Base-by-base conservation (phyloP, 2,329 filamentous ascomycete genomes). In the Aspergillus chevalieri region DNA sequence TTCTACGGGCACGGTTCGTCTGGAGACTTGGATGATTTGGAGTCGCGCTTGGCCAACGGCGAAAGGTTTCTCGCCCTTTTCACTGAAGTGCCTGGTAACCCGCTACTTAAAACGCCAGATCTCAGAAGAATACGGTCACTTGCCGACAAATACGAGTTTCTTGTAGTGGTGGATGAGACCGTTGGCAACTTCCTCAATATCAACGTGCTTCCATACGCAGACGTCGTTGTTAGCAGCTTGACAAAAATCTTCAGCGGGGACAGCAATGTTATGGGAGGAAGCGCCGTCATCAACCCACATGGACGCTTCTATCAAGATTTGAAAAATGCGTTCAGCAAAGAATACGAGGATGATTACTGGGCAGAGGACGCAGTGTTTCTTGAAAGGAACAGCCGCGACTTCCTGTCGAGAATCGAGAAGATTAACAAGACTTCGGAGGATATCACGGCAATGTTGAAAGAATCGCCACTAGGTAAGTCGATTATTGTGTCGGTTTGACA, bases 221-320 rank as follows among this genome's bases (percentile, higher is more conserved):
- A 98, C 69, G 78, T 97, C 14, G 88, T 97, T 4, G 92, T 95
- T 49, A 95, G 89, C 75, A 95, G 89, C 65, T 76, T 98, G 51
- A 97, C 93, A 44, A 98, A 98, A 69, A 86, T 97, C 47, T 98
- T 98, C 73, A 95, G 89, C 49, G 93, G 93, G 46, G 93, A 96
- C 70, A 93, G 89, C 68, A 97, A 98, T 68, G 93, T 98, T 57
- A 97, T 97, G 92, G 93, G 91, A 51, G 93, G 93, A 49, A 87
- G 80, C 56, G 74, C 77, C 12, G 77, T 86, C 14, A 69, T 86
- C 47, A 86, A 86, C 54, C 81, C 83, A 0, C 80, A 84, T 49
- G 76, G 84, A n/a, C 81, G 73, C 43, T 86, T 85, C 70, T 95
- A 95, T 67, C 48, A 66, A 2, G 59, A 71, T 0, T 70, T 98